Percentiles rank a stretch among this genome's conserved stretches.
These are phyloP conservation scores for Cytospora schulzeri DNA, from an alignment of 2,329 filamentous ascomycete species.

Conservation along the genomic window DNA sequence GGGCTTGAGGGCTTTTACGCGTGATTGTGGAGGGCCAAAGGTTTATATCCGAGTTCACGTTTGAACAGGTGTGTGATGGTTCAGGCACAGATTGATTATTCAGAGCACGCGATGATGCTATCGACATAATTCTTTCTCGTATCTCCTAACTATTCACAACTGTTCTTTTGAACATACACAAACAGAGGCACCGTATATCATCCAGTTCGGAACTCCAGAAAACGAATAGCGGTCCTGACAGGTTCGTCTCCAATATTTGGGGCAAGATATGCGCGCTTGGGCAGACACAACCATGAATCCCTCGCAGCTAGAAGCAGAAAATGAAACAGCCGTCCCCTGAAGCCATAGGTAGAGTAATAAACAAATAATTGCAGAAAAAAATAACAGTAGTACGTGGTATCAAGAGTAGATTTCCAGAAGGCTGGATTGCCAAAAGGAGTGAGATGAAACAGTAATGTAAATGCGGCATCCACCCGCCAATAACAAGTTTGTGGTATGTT, in stretches of 20 bases:
- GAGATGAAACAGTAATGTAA: neutral
- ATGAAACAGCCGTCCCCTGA: neutral
- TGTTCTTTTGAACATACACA: neutral
- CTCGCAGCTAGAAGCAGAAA: neutral
- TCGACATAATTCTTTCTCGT: neutral
- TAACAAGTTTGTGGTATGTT: constrained; percentile 5
- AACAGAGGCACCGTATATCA: neutral
- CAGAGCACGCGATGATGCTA: neutral
- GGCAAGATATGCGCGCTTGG: neutral
- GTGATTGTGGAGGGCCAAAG: neutral
- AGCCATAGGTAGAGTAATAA: neutral
- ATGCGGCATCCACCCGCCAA: neutral
- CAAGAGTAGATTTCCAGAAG: constrained; percentile 13
- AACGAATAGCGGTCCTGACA: neutral
- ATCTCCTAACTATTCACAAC: neutral
- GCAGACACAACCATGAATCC: neutral
- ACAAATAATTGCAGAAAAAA: constrained; percentile 4
- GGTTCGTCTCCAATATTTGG: neutral
- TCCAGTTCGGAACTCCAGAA: neutral
- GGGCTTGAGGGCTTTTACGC: neutral
- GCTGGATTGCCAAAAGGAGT: constrained; percentile 16
- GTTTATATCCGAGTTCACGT: neutral
- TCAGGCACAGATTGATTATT: neutral
- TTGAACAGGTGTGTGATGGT: neutral
- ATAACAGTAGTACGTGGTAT: constrained; percentile 7